Evolutionary conservation across 768 basidiomycete species (phyloP), one percentile per base, ranked within the genome.

Genomic region (Hygrophoropsis aurantiaca): DNA sequence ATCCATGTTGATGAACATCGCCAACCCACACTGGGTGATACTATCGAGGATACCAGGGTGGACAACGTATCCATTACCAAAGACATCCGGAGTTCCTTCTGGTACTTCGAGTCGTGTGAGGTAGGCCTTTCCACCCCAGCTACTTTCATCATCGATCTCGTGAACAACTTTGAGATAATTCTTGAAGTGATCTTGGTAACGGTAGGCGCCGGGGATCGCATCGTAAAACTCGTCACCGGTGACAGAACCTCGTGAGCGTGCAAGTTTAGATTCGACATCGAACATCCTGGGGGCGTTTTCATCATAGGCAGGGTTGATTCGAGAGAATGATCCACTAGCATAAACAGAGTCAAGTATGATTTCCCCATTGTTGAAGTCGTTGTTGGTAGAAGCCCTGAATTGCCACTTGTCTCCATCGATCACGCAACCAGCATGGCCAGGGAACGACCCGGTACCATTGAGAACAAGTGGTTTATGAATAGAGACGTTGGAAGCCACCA

Each of bases 21-120:
- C 58, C 13, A 64, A 60, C 45, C 63, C 62, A 23, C 60, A 62
- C 41, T 64, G 62, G 15, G 63, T 64, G 40, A 64, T 62, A 10
- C 62, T 65, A 47, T 67, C 66, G 6, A 67, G 49, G 26, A 67
- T 54, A 44, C 66, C 66, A 3, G 66, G 66, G 46, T 67, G 67
- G 41, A 67, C 60, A 35, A 40, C 49, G 16, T 68, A 68, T 20
- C 62, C 60, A 42, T 52, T 56, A 3, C 59, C 63, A 27, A 60
- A 65, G 4, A 65, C 63, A 7, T 65, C 58, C 6, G 58, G 58
- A 10, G 60, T 62, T 33, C 43, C 50, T 26, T 51, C 50, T 2
- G 53, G 53, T 16, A 54, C 42, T 33, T 54, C 53, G 18, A 54
- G 53, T 42, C 56, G 58, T 9, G 63, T 53, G 3, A 64, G 30